Base-by-base conservation (phyloP, 2,329 filamentous ascomycete species). In the Aspergillus uvarum region DNA sequence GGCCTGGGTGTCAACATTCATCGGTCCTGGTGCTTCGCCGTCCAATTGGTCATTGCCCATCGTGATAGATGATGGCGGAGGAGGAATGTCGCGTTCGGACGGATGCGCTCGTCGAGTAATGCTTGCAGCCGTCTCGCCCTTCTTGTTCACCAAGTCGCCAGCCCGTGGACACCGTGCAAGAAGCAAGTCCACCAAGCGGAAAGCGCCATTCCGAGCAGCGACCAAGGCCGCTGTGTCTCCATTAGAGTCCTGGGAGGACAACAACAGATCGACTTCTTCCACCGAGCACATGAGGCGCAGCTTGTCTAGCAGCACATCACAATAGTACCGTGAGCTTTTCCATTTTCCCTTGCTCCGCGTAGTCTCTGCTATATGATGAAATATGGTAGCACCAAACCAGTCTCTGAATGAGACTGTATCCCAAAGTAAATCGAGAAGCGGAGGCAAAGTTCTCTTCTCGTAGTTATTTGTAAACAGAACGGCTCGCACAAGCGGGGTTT, bases 401-500 rank as follows among this genome's bases (percentile, higher is more conserved):
- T 99, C 95, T 22, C 89, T 85, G 60, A 87, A 86, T 56, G 89
- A 88, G 44, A 96, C 87, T 0, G 94, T 97, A 42, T 89, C 86
- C 54, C 93, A 87, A 4, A 99, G 84, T 64, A 96, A 87, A 65
- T 90, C 89, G 68, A 96, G 87, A 58, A 99, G 87, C 22, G 85
- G 84, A 0, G 92, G 90, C 78, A 98, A 97, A 0, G 91, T 93
- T 66, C 92, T 87, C 78, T 95, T 96, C 74, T 98, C 95, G 74
- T 89, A 95, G 74, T 95, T 96, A 76, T 99, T 99, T 50, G 94
- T 98, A 76, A 98, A 99, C 72, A 96, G 86, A 58, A 98, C 93
- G 5, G 92, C 90, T 48, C 93, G 89, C 86, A 99, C 97, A 38
- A 99, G 85, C 0, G 95, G 94, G 0, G 95, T 98, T 77, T 98